phyloP scores from a whole-genome alignment of 768 basidiomycete genomes.

The Tulasnella sp. region DNA sequence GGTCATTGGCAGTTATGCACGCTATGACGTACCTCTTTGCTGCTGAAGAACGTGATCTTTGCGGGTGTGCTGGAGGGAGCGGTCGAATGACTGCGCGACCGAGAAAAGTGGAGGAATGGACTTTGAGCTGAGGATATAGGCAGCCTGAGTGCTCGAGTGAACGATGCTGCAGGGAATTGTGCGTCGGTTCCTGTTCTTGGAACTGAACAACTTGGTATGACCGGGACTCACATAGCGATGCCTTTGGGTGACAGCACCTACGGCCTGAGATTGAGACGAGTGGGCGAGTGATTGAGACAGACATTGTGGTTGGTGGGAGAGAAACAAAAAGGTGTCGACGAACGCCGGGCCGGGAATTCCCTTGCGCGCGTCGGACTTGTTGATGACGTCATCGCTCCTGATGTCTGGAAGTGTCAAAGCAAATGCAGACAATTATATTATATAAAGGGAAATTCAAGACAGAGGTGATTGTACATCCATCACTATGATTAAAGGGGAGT shows the following conservation, averaged over 20 bases:
- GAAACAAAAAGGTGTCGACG: not conserved
- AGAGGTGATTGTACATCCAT: not conserved
- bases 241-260: not conserved
- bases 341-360: not conserved
- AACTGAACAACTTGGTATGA: not conserved
- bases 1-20: not conserved
- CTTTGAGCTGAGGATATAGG: not conserved
- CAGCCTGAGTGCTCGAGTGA: not conserved
- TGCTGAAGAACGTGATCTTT: slow-evolving; percentile 10
- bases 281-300: not conserved
- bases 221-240: not conserved
- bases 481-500: not conserved
- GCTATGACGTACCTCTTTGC: not conserved
- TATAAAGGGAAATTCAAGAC: not conserved
- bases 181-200: not conserved
- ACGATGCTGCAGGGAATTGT: not conserved
- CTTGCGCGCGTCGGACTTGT: not conserved
- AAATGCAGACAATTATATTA: not conserved
- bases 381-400: not conserved
- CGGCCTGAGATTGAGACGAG: not conserved
- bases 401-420: not conserved
- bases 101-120: not conserved
- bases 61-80: not conserved
- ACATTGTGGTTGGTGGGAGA: not conserved
- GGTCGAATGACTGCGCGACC: not conserved